These are phyloP conservation scores for Leccinum boreale DNA, from an alignment of 768 basidiomycete genomes.

Conservation along the genomic window DNA sequence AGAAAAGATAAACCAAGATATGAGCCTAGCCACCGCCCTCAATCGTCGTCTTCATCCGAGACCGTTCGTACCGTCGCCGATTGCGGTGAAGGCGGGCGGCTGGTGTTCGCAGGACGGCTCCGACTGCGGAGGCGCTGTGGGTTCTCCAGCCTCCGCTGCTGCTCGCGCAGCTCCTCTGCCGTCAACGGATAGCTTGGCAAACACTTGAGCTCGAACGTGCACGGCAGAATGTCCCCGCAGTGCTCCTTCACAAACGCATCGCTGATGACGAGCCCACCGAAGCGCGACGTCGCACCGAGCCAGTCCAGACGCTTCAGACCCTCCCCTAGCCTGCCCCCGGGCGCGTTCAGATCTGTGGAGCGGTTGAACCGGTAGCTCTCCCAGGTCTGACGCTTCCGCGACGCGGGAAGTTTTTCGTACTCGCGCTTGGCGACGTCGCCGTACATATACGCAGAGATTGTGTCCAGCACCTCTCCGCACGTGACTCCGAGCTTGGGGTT, in stretches of 20 bases:
- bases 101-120: constrained; percentile 14
- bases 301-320: constrained; percentile 69
- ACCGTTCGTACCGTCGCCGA: constrained; percentile 7
- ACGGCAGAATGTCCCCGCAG: constrained; percentile 50
- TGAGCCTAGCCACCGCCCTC: neutral
- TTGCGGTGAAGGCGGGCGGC: constrained; percentile 20
- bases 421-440: constrained; percentile 50
- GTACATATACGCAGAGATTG: constrained; percentile 49
- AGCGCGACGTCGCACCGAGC: constrained; percentile 55
- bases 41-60: constrained; percentile 18
- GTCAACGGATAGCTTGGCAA: constrained; percentile 44
- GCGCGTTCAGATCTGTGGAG: constrained; percentile 57
- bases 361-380: constrained; percentile 64
- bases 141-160: constrained; percentile 36
- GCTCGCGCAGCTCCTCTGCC: constrained; percentile 47
- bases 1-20: neutral
- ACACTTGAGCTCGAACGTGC: constrained; percentile 60
- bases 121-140: constrained; percentile 17
- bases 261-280: constrained; percentile 55
- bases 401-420: constrained; percentile 39
- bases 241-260: constrained; percentile 41
- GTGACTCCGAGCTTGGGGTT: constrained; percentile 53
- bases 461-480: constrained; percentile 63
- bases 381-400: constrained; percentile 41
- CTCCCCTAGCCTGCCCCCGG: constrained; percentile 63